These are phyloP conservation scores for Hydnum rufescens DNA, from an alignment of 768 basidiomycete genomes.

Conservation along the genomic window DNA sequence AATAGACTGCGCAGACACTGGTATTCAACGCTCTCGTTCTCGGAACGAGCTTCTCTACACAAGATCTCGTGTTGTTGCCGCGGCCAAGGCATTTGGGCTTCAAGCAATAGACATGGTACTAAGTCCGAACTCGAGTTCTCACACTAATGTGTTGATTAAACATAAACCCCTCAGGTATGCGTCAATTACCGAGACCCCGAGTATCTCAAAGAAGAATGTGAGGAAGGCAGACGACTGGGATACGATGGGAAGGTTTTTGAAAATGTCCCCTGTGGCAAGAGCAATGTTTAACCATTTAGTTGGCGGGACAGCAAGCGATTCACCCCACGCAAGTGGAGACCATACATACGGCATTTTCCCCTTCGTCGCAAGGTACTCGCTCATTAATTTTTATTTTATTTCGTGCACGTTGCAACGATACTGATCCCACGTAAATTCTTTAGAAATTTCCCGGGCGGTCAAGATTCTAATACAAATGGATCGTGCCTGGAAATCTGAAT, in stretches of 20 bases:
- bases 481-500: constrained; percentile 27
- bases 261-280: not conserved
- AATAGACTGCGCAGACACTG: constrained; percentile 75
- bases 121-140: not conserved
- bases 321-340: constrained; percentile 68
- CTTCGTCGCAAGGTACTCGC: constrained; percentile 38
- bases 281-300: not conserved
- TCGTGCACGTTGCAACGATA: not conserved
- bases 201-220: constrained; percentile 50
- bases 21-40: constrained; percentile 54
- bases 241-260: constrained; percentile 64
- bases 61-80: constrained; percentile 60
- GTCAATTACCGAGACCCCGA: constrained; percentile 63
- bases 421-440: not conserved
- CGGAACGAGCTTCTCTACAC: constrained; percentile 65
- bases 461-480: constrained; percentile 52
- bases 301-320: constrained; percentile 59
- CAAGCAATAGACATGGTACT: constrained; percentile 80
- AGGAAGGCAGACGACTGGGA: constrained; percentile 62
- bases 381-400: constrained; percentile 1
- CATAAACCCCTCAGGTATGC: constrained; percentile 37
- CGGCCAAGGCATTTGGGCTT: constrained; percentile 66
- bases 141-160: not conserved
- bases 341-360: constrained; percentile 64
- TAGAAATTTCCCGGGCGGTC: constrained; percentile 61